Base-by-base conservation (phyloP, 495 filamentous ascomycete species). In the Xylona heveae region DNA sequence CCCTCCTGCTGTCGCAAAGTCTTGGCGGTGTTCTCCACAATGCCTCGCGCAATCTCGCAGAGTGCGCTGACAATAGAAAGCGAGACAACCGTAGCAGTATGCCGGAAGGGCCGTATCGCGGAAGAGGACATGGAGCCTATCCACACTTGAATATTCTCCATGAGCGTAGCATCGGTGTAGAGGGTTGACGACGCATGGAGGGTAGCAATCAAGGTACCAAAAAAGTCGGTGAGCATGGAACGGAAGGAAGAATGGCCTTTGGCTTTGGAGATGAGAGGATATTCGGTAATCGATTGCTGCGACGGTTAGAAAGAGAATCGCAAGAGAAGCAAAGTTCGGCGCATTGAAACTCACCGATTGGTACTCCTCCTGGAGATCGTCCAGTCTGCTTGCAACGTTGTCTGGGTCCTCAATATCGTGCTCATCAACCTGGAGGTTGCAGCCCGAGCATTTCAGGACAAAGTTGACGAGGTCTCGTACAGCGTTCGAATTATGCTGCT, bases 371-470 rank as follows among this genome's bases (percentile, higher is more conserved):
- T 91, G 79, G 5, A 94, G 53, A 42, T 95, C 81, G 1, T 54
- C 53, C 15, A 95, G 53, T 33, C 60, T 62, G 34, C 67, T 64
- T 1, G 73, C 62, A 24, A 63, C 69, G 45, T 81, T 72, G 46
- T 97, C 90, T 14, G 79, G 69, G 44, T 97, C 88, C 32, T 68
- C 66, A 26, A 88, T 77, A 45, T 94, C 79, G 38, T 84, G 69
- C 7, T 59, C 58, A 7, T 68, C 71, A 16, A 95, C 64, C 34
- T 71, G 60, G 18, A 74, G 54, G 16, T 78, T 62, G 42, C 83
- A 83, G 19, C 88, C 88, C 22, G 83, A 68, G 33, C 74, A 75
- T 45, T 72, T 67, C 3, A 97, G 57, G 14, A 93, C 70, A 42
- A 91, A 83, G 47, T 91, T 95, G 34, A 97, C 64, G 38, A 97